Base-by-base conservation (phyloP, 176 grass and related monocot species). In the Rhynchospora tenuis region DNA sequence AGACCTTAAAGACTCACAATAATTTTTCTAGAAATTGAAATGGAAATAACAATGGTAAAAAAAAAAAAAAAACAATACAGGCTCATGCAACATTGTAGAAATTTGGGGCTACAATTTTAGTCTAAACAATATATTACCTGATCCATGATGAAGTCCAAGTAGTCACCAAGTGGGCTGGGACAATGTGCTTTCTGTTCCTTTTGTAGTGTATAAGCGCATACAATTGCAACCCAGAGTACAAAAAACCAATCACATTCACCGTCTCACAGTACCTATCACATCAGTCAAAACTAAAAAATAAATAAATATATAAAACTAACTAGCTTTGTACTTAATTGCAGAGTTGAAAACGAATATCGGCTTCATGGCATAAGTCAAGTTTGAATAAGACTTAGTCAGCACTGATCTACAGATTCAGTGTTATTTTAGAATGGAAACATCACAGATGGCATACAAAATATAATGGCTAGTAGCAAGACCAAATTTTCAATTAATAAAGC, bases 81-180 rank as follows among this genome's bases (percentile, higher is more conserved):
- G 47, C 46, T 23, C 20, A 22, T 28, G 24, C 13, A 76, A 12
- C 48, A 55, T 14, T 76, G 23, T 75, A 28, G 14, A 55, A 76
- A 51, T 26, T 7, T 17, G 6, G 7, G 12, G 75, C 2, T 65
- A 85, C 85, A 67, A 77, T 60, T 3, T 29, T 10, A 20, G 17
- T 62, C 54, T 64, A 17, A 83, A 73, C 33, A 38, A 4, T 38
- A 38, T 38, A 38, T 63, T 77, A 95, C 96, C 93, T 99, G 96
- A 90, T 99, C 96, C 96, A 99, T 92, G 83, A 83, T 17, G 55
- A 99, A 99, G 81, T 95, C 96, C 38, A 99, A 95, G 60, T 91
- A 91, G 80, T 90, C 33, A 0, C 93, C 88, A 27, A 67, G 62
- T 27, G 83, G 91, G 70, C 90, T 89, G 26, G 29, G 13, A 90